Evolutionary conservation across 306 rosid genomes (phyloP), one percentile per base, ranked within the genome.

Genomic region (Canavalia gladiata): DNA sequence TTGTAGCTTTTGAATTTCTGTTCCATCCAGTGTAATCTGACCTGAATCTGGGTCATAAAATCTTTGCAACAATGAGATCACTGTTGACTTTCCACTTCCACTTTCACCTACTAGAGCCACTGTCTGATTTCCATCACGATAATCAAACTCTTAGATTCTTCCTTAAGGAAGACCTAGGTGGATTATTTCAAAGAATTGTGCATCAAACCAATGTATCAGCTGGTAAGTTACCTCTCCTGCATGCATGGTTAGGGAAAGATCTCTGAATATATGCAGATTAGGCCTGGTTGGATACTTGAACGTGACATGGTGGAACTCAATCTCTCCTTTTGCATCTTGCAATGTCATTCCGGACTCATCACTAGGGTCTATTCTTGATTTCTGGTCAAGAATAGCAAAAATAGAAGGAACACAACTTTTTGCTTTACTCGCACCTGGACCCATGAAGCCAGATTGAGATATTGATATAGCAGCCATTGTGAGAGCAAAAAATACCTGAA

Each of bases 71-170:
- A 92, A 34, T 7, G 92, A 89, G 63, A 92, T 89, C 70, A 92
- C 85, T 2, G 97, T 92, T 34, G 97, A 92, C 59, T 92, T 92
- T 65, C 97, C 97, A 49, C 97, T 85, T 39, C 97, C 97, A 77
- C 97, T 92, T 86, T 92, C 97, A 1, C 97, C 97, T 1, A 87
- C 97, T n/a, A 92, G 62, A 9, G 95, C 97, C 64, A 89, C 88
- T 7, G 95, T 92, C 97, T 92, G 86, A 79, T 56, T 25, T 31
- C 63, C 39, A 62, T 37, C 39, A 66, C 35, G 3, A 71, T 12
- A 86, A 74, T 56, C 51, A 62, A 51, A 89, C 7, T 35, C 51
- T 59, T 72, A 80, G 74, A 60, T 57, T 84, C 78, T 50, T 25
- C 47, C 51, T 66, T 8, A 42, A 49, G 59, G 50, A 31, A 11